Conservation (phyloP, 345 rosid genomes). For the Excoecaria cochinchinensis region DNA sequence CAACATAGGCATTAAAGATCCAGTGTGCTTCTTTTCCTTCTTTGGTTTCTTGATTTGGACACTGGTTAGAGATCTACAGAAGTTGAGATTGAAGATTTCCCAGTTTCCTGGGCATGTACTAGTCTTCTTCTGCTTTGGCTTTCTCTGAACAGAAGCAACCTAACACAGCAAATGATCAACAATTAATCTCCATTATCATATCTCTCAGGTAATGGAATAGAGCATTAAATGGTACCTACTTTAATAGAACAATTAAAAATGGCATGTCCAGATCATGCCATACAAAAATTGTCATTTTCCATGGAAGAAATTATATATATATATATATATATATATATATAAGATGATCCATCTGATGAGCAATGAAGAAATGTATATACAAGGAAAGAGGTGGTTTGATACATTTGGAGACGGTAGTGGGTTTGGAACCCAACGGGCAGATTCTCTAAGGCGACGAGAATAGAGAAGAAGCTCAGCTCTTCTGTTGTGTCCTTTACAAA, state of each 20-base stretch:
- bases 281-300: not conserved
- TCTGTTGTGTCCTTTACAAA: conserved; percentile 35
- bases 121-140: conserved; percentile 7
- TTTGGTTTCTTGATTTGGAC: conserved; percentile 25
- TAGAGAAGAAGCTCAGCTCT: conserved; percentile 54
- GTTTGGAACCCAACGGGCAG: conserved; percentile 29
- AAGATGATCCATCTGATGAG: no score
- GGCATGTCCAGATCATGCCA: not conserved
- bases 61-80: conserved; percentile 28
- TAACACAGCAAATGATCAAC: conserved; percentile 14
- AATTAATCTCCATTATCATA: not conserved
- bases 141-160: conserved; percentile 25
- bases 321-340: no score
- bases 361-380: no score
- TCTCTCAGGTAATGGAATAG: not conserved
- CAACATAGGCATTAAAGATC: conserved; percentile 24
- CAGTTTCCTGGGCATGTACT: conserved; percentile 38
- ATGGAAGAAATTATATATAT: no score
- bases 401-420: conserved; percentile 28
- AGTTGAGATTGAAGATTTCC: conserved; percentile 29
- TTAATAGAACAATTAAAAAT: not conserved
- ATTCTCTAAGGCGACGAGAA: conserved; percentile 33
- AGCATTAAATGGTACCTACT: not conserved
- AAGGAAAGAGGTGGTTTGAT: not conserved
- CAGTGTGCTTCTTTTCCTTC: conserved; percentile 27